A percentile compares a stretch with the other conserved stretches of the same genome.
Conservation (phyloP, 2,329 filamentous ascomycete species). For the Sarocladium oryzae region DNA sequence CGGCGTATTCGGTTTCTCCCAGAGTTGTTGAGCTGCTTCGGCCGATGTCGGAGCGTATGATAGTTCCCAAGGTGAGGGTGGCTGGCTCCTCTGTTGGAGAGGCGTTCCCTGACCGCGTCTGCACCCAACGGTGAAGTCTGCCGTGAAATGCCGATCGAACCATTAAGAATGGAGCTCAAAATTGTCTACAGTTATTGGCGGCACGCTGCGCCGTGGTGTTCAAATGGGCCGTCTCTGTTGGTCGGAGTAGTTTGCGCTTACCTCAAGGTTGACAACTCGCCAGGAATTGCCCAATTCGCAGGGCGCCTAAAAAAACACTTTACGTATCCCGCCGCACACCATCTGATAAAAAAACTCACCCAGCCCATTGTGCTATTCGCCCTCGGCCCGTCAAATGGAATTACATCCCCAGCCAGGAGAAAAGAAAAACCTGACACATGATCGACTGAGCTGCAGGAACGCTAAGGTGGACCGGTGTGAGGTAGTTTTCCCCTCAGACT, state of each 20-base stretch:
- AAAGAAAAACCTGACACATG: slow-evolving; percentile 7
- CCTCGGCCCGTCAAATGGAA: background rate
- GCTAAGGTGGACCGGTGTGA: background rate
- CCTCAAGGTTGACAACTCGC: background rate
- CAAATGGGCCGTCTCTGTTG: background rate
- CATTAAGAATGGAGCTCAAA: background rate
- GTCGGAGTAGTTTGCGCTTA: background rate
- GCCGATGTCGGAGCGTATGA: slow-evolving; percentile 3
- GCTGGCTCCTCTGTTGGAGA: background rate
- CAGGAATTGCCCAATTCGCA: slow-evolving; percentile 3
- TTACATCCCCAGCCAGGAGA: background rate
- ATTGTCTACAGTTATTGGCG: background rate
- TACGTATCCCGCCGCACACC: background rate
- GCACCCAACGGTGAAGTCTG: too few relatives aligned
- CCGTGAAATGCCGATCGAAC: slow-evolving; percentile 6
- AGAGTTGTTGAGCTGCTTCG: background rate
- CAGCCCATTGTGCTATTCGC: background rate
- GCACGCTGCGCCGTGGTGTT: background rate
- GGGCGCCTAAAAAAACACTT: background rate
- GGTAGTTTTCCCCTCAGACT: background rate
- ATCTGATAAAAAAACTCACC: background rate
- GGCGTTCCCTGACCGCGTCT: too few relatives aligned
- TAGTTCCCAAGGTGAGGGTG: background rate
- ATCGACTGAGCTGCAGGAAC: slow-evolving; percentile 4
- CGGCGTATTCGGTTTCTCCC: slow-evolving; percentile 4